Conservation (phyloP, 164 flowering plant species). For the Warburgia ugandensis region DNA sequence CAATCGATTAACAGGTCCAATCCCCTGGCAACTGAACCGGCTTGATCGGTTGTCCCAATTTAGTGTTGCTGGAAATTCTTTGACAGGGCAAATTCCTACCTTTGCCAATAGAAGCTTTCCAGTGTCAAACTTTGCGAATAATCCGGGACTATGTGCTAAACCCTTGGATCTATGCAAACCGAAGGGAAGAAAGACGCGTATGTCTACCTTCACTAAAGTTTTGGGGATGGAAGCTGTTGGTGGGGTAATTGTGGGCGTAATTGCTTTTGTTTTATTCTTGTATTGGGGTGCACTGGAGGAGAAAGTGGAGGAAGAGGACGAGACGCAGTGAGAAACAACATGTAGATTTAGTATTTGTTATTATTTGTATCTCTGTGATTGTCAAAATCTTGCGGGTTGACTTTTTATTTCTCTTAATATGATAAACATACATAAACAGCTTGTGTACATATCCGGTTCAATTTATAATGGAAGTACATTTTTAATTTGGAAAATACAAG, state of each 20-base stretch:
- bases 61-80: slow-evolving; percentile 44
- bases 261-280: slow-evolving; percentile 27
- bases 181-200: slow-evolving; percentile 11
- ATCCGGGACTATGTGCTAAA: slow-evolving; percentile 6
- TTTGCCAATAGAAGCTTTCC: neutral
- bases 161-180: slow-evolving; percentile 22
- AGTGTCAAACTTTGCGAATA: neutral
- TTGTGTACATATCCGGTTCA: no score
- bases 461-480: no score
- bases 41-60: slow-evolving; percentile 46
- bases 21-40: slow-evolving; percentile 40
- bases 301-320: no score
- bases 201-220: slow-evolving; percentile 35
- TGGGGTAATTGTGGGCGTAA: slow-evolving; percentile 35
- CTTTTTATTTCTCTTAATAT: no score
- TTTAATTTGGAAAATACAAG: no score
- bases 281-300: no score
- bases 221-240: slow-evolving; percentile 52
- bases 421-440: no score
- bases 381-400: no score
- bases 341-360: no score
- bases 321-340: no score
- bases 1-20: slow-evolving; percentile 49
- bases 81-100: slow-evolving; percentile 53
- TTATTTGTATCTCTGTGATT: no score